Percentiles rank a stretch among this genome's conserved stretches.
phyloP scores from a whole-genome alignment of 495 filamentous ascomycete genomes.

The Penicillium atrosanguineum region DNA sequence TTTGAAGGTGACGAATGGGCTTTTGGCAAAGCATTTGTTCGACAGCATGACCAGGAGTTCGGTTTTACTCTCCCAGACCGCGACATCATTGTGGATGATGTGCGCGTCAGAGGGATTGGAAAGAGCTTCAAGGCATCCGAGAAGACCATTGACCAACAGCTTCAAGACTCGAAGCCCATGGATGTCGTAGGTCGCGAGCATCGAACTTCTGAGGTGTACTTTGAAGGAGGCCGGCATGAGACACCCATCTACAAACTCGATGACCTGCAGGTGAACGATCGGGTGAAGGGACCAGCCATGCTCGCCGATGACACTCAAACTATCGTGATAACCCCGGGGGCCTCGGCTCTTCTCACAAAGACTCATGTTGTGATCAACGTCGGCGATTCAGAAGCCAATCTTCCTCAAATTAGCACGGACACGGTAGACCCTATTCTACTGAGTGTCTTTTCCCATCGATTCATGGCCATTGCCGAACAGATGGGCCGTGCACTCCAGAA shows the following conservation, averaged over 20 bases:
- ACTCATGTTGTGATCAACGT: conserved; percentile 33
- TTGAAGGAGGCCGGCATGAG: conserved; percentile 59
- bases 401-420: conserved; percentile 33
- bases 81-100: conserved; percentile 90
- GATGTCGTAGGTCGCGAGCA: conserved; percentile 32
- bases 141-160: conserved; percentile 81
- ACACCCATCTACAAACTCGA: conserved; percentile 82
- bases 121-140: conserved; percentile 60
- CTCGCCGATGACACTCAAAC: conserved; percentile 91
- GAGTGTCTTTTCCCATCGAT: conserved; percentile 54
- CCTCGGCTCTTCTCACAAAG: conserved; percentile 42
- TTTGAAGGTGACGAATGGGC: conserved; percentile 50
- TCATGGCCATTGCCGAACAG: conserved; percentile 46
- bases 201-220: conserved; percentile 36
- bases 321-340: conserved; percentile 80
- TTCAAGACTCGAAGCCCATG: conserved; percentile 59
- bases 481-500: conserved; percentile 45
- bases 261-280: conserved; percentile 67
- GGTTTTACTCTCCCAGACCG: conserved; percentile 80
- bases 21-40: conserved; percentile 79
- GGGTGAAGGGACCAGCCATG: conserved; percentile 79
- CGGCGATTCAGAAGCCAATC: conserved; percentile 38
- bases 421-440: conserved; percentile 73
- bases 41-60: conserved; percentile 90
- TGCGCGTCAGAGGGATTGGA: conserved; percentile 82